A percentile compares a stretch with the other conserved stretches of the same genome.
phyloP scores from a whole-genome alignment of 805 yeast genomes.

The Metschnikowia picachoensis region DNA sequence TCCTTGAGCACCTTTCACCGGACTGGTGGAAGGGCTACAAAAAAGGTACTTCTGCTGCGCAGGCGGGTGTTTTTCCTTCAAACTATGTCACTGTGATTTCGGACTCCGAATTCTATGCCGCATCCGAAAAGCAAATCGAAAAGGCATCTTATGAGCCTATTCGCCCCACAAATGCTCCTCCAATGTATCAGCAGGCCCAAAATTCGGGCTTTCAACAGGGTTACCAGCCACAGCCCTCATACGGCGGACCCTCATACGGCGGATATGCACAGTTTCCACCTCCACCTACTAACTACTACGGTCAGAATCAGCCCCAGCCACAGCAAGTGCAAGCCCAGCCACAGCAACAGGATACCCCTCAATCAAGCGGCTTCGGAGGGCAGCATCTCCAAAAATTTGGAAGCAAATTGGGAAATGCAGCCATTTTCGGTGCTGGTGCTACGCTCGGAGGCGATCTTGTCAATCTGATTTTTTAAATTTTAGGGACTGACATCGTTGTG shows the following conservation, averaged over 20 bases:
- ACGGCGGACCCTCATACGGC: conserved; percentile 29
- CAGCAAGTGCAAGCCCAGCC: conserved; percentile 28
- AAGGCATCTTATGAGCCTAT: conserved; percentile 4
- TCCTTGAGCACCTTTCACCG: conserved; percentile 67
- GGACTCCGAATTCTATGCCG: conserved; percentile 28
- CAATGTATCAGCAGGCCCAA: conserved; percentile 17
- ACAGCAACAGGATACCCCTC: conserved; percentile 12
- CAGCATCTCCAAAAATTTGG: conserved; percentile 60
- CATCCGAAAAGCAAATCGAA: conserved; percentile 15
- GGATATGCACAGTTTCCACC: conserved; percentile 48
- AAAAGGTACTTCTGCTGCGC: conserved; percentile 33
- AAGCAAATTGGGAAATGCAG: conserved; percentile 84
- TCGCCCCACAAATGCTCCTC: conserved; percentile 1
- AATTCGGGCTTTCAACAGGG: conserved; percentile 10
- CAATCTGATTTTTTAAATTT: conserved; percentile 55
- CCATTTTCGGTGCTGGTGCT: conserved; percentile 95
- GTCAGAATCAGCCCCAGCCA: conserved; percentile 21
- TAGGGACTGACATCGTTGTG: neutral
- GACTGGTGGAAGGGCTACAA: conserved; percentile 90
- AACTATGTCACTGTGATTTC: conserved; percentile 62
- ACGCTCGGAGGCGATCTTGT: conserved; percentile 83
- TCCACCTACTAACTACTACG: conserved; percentile 46
- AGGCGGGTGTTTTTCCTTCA: conserved; percentile 83
- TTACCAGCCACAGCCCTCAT: conserved; percentile 9
- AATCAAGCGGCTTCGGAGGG: conserved; percentile 11